phyloP scores from a whole-genome alignment of 2,329 filamentous ascomycete species.

The Ophiostoma perfectum region DNA sequence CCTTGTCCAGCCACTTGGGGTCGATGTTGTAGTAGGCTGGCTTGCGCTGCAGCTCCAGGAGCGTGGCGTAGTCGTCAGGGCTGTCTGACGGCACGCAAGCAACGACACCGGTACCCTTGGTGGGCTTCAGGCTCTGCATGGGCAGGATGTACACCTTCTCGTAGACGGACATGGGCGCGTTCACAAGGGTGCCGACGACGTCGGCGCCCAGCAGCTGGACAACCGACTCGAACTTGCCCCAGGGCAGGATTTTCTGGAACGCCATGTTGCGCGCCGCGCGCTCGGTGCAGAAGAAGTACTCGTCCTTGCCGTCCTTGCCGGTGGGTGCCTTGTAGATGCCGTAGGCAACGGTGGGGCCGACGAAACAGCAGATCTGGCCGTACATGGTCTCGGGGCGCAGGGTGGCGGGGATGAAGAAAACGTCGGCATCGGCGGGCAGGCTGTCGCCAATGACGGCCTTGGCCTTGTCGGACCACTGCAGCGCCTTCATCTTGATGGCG shows the following conservation, averaged over 20 bases:
- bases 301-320: constrained; percentile 51
- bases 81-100: constrained; percentile 94
- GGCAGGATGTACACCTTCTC: constrained; percentile 81
- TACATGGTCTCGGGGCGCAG: constrained; percentile 97
- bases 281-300: constrained; percentile 62
- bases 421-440: constrained; percentile 68
- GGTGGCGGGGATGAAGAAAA: constrained; percentile 88
- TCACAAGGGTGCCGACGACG: constrained; percentile 79
- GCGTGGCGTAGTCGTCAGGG: constrained; percentile 88
- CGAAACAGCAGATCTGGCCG: constrained; percentile 92
- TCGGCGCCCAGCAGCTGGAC: constrained; percentile 71
- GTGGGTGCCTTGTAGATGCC: constrained; percentile 62
- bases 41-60: constrained; percentile 86
- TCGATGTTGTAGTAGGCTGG: constrained; percentile 92
- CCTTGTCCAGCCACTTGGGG: constrained; percentile 91
- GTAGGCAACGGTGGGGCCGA: constrained; percentile 83
- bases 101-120: constrained; percentile 94
- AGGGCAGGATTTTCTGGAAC: constrained; percentile 79
- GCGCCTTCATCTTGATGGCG: constrained; percentile 81
- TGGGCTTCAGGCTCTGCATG: constrained; percentile 88
- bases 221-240: constrained; percentile 60
- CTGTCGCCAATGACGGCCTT: constrained; percentile 68
- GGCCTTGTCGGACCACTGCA: constrained; percentile 79
- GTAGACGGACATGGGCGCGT: constrained; percentile 84
- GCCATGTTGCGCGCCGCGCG: constrained; percentile 87